Evolutionary conservation across 2,329 filamentous ascomycete genomes (phyloP), one percentile per base, ranked within the genome.

Genomic region (Hypoxylon rubiginosum): DNA sequence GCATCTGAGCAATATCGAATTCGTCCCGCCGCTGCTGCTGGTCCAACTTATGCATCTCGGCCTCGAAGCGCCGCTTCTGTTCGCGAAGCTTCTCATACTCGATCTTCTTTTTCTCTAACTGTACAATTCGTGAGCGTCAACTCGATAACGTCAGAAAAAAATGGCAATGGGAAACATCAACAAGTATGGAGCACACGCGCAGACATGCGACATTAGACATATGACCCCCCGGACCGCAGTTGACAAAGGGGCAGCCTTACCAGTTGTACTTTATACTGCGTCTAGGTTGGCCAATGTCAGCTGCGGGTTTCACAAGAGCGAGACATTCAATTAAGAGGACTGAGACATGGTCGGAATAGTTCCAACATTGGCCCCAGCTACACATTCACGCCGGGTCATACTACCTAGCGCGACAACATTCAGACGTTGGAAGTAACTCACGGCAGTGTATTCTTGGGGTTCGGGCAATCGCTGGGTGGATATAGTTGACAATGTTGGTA

Each of bases 101-200:
- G 76, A 92, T 84, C 76, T 94, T 93, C 82, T 97, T 97, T 82
- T 96, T 96, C 79, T 97, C 94, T 77, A 97, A 88, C 94, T 97
- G 79, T 64, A 61, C 54, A 63, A 50, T 48, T 62, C 71, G 78
- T 88, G 74, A 84, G 80, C 73, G 67, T 60, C 34, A 28, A 64
- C 48, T 69, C 66, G 59, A 49, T 48, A 49, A 50, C 43, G 21
- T 32, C 24, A 65, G 53, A 17, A 21, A 58, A 21, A 48, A 52
- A 41, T 17, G 26, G 39, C 15, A 67, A 58, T 52, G 24, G 46
- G 39, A 56, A 60, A 55, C 24, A 62, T 58, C 48, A 43, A n/a
- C 21, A 17, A 19, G 21, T 39, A 50, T 57, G 24, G 32, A 50
- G 45, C 41, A 46, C 45, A 59, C 32, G 51, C 50, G 60, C 55